Base-by-base conservation (phyloP, 1,139 yeast genomes). In the Zygoascus sp. region DNA sequence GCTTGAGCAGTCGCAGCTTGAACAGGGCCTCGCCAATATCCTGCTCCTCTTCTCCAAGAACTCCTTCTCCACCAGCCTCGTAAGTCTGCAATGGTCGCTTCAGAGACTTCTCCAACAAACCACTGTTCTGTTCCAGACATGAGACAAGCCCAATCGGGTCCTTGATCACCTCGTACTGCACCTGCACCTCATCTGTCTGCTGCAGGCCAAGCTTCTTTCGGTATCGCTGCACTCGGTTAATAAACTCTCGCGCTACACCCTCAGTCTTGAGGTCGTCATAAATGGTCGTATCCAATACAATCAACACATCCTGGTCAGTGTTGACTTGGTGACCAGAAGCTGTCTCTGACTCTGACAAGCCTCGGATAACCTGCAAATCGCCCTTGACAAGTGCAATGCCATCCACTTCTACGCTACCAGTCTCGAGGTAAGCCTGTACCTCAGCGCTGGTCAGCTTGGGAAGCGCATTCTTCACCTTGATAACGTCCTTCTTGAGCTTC, bases 131-230 rank as follows among this genome's bases (percentile, higher is more conserved):
- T 47, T 70, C 65, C 51, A 94, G 73, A 50, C 88, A 79, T n/a
- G 69, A 67, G 47, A 74, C 80, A 50, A 94, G 79, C 44, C 78
- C 78, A 58, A 84, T 80, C 49, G 69, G 67, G 61, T 90, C 96
- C 58, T 80, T 78, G 52, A 74, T 63, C 55, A 90, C 66, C 53
- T 79, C 71, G 69, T 87, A 87, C 69, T 90, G 89, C 54, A 94
- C 96, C 57, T 79, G 72, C 45, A 94, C 94, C 59, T 94, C 98
- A 64, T 94, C 98, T 39, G 97, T 90, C 51, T 95, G 90, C 62
- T 85, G 87, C 62, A 94, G 76, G 36, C 96, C 96, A 54, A 88
- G 90, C 77, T 90, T 89, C 82, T 94, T 94, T 72, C 99, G 86
- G 66, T 90, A 80, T 69, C 96, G 85, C 76, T 94, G 99, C 58